Evolutionary conservation across 495 filamentous ascomycete species (phyloP), one percentile per base, ranked within the genome.

Genomic region (Hypoxylon fragiforme): DNA sequence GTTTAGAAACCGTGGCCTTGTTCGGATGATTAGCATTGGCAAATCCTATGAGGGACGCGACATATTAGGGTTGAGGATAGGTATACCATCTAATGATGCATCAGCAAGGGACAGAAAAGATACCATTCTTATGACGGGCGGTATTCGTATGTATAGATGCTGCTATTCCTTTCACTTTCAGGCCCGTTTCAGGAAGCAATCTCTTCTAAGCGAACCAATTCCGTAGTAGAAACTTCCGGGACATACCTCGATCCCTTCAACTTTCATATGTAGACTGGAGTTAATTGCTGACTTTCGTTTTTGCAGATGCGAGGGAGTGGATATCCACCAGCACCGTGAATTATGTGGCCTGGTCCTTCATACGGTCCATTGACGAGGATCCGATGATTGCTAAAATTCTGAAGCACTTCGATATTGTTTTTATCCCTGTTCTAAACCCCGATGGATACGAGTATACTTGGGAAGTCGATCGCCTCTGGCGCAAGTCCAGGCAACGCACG

Each of bases 261-360:
- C n/a, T n/a, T n/a, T n/a, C n/a, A n/a, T n/a, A n/a, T n/a, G n/a
- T n/a, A n/a, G n/a, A n/a, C n/a, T n/a, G n/a, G n/a, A n/a, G n/a
- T n/a, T n/a, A n/a, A n/a, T n/a, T n/a, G n/a, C n/a, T n/a, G n/a
- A n/a, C n/a, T n/a, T n/a, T n/a, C n/a, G n/a, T n/a, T n/a, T n/a
- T n/a, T n/a, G n/a, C n/a, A 40, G 94, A 98, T 68, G 92, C 91
- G 2, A 81, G 94, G 7, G 94, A 98, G 75, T 98, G 94, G 94
- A 94, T 98, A 54, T 90, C 89, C 38, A 92, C 88, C 1, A 92
- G 85, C 62, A 92, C 91, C 0, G 90, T 95, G n/a, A 91, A 81
- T 41, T 97, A 95, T 63, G 71, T 95, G 9, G 89, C 92, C 7
- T 96, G 92, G 77, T 88, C 83, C n/a, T 73, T 97, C 24, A 89